These are phyloP conservation scores for Lathyrus sativus DNA, from an alignment of 306 rosid species.

Conservation along the genomic window DNA sequence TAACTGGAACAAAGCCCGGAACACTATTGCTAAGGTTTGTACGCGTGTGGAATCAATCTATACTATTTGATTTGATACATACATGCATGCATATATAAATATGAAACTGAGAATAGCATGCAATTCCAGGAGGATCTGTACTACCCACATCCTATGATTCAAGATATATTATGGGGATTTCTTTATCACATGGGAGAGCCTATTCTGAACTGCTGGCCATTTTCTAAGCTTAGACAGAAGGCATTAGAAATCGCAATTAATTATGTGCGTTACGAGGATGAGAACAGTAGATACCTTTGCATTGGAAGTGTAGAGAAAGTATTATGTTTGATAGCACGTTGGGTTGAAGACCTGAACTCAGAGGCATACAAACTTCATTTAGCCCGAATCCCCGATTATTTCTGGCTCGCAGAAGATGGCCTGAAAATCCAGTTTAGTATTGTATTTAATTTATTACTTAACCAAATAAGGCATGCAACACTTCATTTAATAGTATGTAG, in stretches of 20 bases:
- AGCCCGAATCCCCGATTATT: conserved; percentile 66
- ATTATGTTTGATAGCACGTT: conserved; percentile 58
- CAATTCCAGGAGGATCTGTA: conserved; percentile 68
- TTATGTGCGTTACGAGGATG: conserved; percentile 67
- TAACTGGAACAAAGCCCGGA: conserved; percentile 52
- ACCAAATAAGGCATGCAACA: neutral
- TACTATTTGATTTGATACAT: neutral
- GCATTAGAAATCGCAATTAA: conserved; percentile 56
- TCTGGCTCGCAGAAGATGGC: conserved; percentile 88
- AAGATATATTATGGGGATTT: conserved; percentile 67
- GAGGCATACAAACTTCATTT: conserved; percentile 74
- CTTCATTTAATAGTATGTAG: neutral
- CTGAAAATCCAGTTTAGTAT: conserved; percentile 59
- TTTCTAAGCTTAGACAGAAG: conserved; percentile 50
- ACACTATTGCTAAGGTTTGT: conserved; percentile 52
- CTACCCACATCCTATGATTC: conserved; percentile 66
- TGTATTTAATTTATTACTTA: conserved; percentile 14
- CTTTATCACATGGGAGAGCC: conserved; percentile 66
- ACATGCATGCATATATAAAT: neutral
- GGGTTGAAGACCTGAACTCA: conserved; percentile 70
- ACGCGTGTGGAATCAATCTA: neutral
- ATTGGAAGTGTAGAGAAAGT: conserved; percentile 73
- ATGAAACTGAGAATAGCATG: conserved; percentile 12
- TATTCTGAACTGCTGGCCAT: conserved; percentile 59
- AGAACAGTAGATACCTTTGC: conserved; percentile 63